Base-by-base conservation (phyloP, 2,329 filamentous ascomycete species). In the Hyphodiscus sp. region DNA sequence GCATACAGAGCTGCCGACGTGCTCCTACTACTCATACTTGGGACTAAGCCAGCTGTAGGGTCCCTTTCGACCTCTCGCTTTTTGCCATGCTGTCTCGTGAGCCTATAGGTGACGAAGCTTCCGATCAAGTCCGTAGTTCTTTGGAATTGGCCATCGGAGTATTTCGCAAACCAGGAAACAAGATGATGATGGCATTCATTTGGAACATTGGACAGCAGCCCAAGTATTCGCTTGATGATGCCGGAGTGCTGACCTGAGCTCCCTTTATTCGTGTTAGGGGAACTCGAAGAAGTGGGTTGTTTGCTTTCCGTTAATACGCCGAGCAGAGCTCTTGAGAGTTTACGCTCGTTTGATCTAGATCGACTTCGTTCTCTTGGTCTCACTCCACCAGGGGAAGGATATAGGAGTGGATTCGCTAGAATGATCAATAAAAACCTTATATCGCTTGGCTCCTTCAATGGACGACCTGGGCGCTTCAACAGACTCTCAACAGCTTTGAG, bases 191-290 rank as follows among this genome's bases (percentile, higher is more conserved):
- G 91, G 61, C 87, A 91, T 54, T 86, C 80, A 54, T 82, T 80
- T 0, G 89, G 79, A 13, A 88, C 75, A 67, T 95, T 89, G 1
- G 89, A 86, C 20, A 95, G 67, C 10, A 96, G 73, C 0, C 91
- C 91, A 23, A 95, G 69, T 41, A 95, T 84, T 41, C 91, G 82
- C 69, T 96, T 96, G 63, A 95, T 81, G 50, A 96, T 86, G 4
- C 86, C 87, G 2, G 88, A 91, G 69, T 95, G 87, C 55, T 88
- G 82, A 1, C 85, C 85, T 11, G 75, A 65, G 8, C 72, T 63
- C 20, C 65, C 61, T 52, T 58, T 63, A 13, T 33, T 51, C 4
- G 47, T 45, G 41, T 60, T 61, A 2, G 51, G 45, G 10, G 47
- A 52, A 23, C 43, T 47, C 13, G 56, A 52, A 16, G 55, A 52